Conservation (phyloP, 2,329 filamentous ascomycete species). For the Talaromyces rugulosus region DNA sequence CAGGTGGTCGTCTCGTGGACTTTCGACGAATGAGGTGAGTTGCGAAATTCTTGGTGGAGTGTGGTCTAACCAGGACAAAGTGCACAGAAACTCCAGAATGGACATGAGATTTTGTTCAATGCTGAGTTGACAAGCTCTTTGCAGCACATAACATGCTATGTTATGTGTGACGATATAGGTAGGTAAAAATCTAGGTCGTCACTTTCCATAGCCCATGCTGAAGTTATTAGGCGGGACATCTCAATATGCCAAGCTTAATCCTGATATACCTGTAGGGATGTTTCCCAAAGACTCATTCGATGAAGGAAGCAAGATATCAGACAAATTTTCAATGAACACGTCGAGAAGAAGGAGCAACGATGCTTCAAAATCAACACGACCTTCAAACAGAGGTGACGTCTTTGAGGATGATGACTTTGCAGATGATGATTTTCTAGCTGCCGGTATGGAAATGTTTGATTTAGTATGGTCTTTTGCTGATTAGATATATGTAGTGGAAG, state of each 20-base stretch:
- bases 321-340: constrained; percentile 16
- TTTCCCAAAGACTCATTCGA: constrained; percentile 32
- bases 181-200: constrained; percentile 14
- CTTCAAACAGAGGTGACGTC: constrained; percentile 37
- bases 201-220: constrained; percentile 13
- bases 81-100: constrained; percentile 60
- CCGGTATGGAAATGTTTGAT: constrained; percentile 24
- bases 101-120: constrained; percentile 57
- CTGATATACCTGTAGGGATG: constrained; percentile 42
- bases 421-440: constrained; percentile 50
- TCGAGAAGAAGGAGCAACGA: constrained; percentile 18
- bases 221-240: constrained; percentile 50
- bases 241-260: constrained; percentile 50
- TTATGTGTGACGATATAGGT: constrained; percentile 84
- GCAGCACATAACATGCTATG: constrained; percentile 61
- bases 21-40: constrained; percentile 58
- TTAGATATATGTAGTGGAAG: not conserved
- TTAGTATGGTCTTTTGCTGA: not conserved
- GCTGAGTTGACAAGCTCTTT: constrained; percentile 52
- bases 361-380: constrained; percentile 13
- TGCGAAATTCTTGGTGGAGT: constrained; percentile 25
- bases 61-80: constrained; percentile 34
- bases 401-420: constrained; percentile 52
- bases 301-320: constrained; percentile 14
- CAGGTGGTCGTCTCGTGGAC: constrained; percentile 64